Conservation (phyloP, 495 filamentous ascomycete genomes). For the Penicillium cosmopolitanum region DNA sequence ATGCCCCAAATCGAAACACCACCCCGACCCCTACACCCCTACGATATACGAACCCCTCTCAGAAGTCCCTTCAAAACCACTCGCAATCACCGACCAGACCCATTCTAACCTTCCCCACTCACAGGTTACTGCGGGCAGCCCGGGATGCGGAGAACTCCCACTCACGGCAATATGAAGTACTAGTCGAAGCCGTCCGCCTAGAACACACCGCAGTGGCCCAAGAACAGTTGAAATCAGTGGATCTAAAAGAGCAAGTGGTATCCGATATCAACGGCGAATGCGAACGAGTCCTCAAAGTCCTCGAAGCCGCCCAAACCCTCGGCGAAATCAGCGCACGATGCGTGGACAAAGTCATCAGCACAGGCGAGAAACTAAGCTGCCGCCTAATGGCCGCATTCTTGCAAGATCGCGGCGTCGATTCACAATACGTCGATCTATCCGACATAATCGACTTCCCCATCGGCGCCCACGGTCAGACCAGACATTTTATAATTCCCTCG, state of each 20-base stretch:
- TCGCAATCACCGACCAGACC: background rate
- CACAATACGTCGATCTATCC: constrained; percentile 84
- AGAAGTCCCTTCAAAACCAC: background rate
- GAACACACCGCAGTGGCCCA: constrained; percentile 74
- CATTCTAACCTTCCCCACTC: constrained; percentile 9
- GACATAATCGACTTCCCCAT: constrained; percentile 70
- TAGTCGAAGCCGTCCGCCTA: constrained; percentile 73
- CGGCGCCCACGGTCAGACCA: constrained; percentile 61
- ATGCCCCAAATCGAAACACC: background rate
- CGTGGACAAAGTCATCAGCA: constrained; percentile 88
- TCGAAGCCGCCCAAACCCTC: constrained; percentile 62
- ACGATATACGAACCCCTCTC: no score
- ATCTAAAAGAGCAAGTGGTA: constrained; percentile 60
- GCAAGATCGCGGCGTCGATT: constrained; percentile 73
- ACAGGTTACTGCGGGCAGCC: constrained; percentile 70
- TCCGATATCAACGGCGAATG: constrained; percentile 76
- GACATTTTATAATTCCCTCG: constrained; percentile 77
- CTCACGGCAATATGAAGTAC: constrained; percentile 63
- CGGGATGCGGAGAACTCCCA: constrained; percentile 65
- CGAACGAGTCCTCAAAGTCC: constrained; percentile 57
- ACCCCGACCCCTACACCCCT: no score
- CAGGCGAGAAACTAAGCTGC: constrained; percentile 93
- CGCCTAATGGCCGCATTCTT: constrained; percentile 82
- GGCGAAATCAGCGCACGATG: constrained; percentile 77
- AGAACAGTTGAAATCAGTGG: constrained; percentile 59